Percentiles rank a stretch among this genome's conserved stretches.
Conservation (phyloP, 306 rosid species). For the Pyrus bretschneideri region DNA sequence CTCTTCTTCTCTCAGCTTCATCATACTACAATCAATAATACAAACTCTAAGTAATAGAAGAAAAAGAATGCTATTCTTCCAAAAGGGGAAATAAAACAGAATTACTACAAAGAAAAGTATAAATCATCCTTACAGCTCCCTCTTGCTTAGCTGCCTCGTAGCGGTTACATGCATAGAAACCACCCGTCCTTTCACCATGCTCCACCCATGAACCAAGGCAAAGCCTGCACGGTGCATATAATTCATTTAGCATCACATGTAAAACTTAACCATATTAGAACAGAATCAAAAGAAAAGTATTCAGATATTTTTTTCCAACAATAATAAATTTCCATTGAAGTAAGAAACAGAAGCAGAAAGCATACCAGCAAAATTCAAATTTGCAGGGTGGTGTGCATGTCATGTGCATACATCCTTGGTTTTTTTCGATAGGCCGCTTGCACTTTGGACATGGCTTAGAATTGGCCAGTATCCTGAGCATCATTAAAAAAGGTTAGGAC, state of each 20-base stretch:
- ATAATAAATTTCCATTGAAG: background rate
- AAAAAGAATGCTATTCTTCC: background rate
- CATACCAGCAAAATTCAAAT: constrained; percentile 88
- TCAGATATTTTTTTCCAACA: background rate
- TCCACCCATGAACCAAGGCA: constrained; percentile 44
- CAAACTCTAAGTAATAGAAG: background rate
- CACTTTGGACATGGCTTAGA: too few relatives aligned
- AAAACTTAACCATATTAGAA: background rate
- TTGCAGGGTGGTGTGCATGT: constrained; percentile 80
- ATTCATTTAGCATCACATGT: background rate
- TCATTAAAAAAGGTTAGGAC: too few relatives aligned
- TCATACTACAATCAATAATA: constrained; percentile 22
- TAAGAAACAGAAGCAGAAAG: background rate
- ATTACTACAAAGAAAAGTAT: background rate
- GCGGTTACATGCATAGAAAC: too few relatives aligned
- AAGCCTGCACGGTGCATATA: constrained; percentile 40
- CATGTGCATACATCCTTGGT: too few relatives aligned
- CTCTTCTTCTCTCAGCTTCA: constrained; percentile 75
- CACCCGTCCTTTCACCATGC: too few relatives aligned
- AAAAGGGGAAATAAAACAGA: background rate
- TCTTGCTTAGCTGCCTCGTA: constrained; percentile 30
- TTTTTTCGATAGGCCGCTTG: too few relatives aligned
- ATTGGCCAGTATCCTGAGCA: too few relatives aligned
- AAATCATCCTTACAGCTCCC: constrained; percentile 42
- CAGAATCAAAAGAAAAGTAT: background rate